A percentile compares a stretch with the other conserved stretches of the same genome.
Conservation (phyloP, 805 yeast genomes). For the Starmerella khaoyaiensis region DNA sequence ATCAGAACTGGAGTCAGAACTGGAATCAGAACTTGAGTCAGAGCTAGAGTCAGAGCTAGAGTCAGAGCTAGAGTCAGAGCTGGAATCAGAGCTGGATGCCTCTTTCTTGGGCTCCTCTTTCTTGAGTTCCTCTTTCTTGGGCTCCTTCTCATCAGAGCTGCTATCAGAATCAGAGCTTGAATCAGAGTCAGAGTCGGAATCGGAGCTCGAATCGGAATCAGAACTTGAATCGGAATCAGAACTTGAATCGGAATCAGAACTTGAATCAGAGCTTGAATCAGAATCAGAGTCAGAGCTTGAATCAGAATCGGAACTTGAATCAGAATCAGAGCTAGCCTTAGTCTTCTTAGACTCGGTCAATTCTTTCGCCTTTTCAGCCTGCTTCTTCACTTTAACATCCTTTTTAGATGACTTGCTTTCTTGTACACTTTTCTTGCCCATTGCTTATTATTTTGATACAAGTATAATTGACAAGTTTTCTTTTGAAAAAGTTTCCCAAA, state of each 20-base stretch:
- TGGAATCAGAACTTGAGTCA: constrained; percentile 26
- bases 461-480: background rate
- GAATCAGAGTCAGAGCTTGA: constrained; percentile 18
- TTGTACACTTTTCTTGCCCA: constrained; percentile 14
- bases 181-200: constrained; percentile 23
- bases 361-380: constrained; percentile 7
- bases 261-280: constrained; percentile 19
- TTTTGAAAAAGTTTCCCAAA: constrained; percentile 1
- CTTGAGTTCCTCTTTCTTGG: background rate
- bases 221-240: constrained; percentile 8
- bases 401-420: constrained; percentile 11
- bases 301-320: constrained; percentile 25
- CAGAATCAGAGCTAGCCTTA: constrained; percentile 22
- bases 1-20: constrained; percentile 19
- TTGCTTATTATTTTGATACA: background rate
- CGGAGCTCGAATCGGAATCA: constrained; percentile 6
- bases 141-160: background rate
- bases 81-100: constrained; percentile 19
- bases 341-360: constrained; percentile 9
- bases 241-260: constrained; percentile 19
- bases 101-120: background rate
- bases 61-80: constrained; percentile 4
- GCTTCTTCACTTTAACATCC: constrained; percentile 4
- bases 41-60: constrained; percentile 9
- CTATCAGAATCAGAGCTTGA: constrained; percentile 21